Evolutionary conservation across 768 basidiomycete genomes (phyloP), one percentile per base, ranked within the genome.

Genomic region (Pisolithus marmoratus): DNA sequence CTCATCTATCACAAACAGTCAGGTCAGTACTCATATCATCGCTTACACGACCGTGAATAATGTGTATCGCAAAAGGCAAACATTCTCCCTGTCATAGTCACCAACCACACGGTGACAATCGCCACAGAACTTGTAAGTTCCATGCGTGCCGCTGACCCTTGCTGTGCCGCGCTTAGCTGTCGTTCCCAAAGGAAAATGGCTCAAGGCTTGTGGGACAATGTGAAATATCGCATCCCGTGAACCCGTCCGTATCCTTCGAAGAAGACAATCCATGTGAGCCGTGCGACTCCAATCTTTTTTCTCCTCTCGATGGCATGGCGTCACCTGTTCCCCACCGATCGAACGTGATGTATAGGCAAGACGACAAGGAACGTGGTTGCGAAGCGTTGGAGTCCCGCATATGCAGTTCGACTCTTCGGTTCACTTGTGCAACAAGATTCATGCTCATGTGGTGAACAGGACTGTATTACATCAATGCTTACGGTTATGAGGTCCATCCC

Each of bases 91-190:
- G 90, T 85, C 4, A 87, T 98, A 56, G 83, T 94, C 38, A 98
- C 94, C 12, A 94, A 92, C 67, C 90, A 92, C 65, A 93, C 89
- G 0, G 91, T 93, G n/a, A 96, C 94, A 14, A 93, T 98, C 55
- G 90, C 93, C 37, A 92, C 87, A 22, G 87, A 94, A 68, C 76
- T 95, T 61, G 88, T 82, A 26, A 61, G 74, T 70, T 19, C 4
- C 11, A 47, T 50, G 41, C 41, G 22, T 48, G 48, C 23, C 50
- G 48, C 50, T 49, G 23, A 5, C 45, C 82, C 90, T 55, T 82
- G 84, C 26, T 71, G 76, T 34, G 77, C 72, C 24, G 31, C 44
- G 43, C 11, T 20, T 47, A 57, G 53, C 36, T 29, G 52, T 12
- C 45, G 50, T 53, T 56, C 48, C 45, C 9, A 53, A 54, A 90